Percentiles rank a stretch among this genome's conserved stretches.
Conservation (phyloP, 1,139 yeast species). For the Kodamaea sp. region DNA sequence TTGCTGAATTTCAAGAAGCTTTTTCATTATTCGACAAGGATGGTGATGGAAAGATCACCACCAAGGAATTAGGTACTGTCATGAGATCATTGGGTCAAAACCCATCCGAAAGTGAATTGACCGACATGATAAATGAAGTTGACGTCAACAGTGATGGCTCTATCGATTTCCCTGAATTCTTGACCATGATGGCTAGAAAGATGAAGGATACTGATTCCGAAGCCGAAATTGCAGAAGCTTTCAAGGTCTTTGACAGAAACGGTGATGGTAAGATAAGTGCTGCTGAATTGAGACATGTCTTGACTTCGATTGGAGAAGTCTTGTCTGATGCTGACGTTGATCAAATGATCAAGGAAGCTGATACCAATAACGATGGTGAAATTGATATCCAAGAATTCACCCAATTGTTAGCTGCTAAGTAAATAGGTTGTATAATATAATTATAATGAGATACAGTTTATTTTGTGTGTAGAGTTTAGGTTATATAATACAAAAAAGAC, state of each 20-base stretch:
- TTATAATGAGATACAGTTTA: too few species aligned
- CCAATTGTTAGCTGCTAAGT: constrained; percentile 58
- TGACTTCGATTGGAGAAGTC: constrained; percentile 50
- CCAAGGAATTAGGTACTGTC: constrained; percentile 94
- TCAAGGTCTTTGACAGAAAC: constrained; percentile 89
- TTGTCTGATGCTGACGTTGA: constrained; percentile 94
- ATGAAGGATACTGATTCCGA: constrained; percentile 95
- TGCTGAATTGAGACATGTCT: constrained; percentile 92
- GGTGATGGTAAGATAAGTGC: constrained; percentile 97
- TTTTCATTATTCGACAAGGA: constrained; percentile 94
- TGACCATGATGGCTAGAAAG: constrained; percentile 90
- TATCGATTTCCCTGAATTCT: constrained; percentile 84
- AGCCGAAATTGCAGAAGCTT: constrained; percentile 95
- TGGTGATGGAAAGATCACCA: constrained; percentile 92
- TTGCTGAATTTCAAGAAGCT: constrained; percentile 96
- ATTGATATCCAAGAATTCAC: constrained; percentile 95
- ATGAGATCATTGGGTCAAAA: constrained; percentile 98
- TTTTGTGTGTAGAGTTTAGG: too few species aligned
- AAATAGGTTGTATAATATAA: constrained; percentile 7
- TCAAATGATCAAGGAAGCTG: constrained; percentile 95
- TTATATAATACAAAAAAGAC: neutral
- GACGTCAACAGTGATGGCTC: constrained; percentile 94
- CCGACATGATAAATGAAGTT: constrained; percentile 95
- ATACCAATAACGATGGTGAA: constrained; percentile 92
- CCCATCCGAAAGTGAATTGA: constrained; percentile 92